Evolutionary conservation across 805 yeast species (phyloP).

Genomic region (Saturnispora galanensis): DNA sequence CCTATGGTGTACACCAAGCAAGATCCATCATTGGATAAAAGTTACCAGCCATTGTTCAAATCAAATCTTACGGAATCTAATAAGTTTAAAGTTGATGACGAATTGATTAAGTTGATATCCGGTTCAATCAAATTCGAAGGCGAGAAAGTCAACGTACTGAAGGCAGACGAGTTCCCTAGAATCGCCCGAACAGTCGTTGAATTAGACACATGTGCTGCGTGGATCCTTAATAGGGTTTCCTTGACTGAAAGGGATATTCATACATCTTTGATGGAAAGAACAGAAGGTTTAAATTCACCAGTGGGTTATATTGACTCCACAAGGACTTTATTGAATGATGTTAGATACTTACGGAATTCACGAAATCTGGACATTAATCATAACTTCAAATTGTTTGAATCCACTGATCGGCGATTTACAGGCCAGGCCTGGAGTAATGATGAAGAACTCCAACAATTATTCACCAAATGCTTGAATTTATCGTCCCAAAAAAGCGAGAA

Average conservation of each 20-base stretch:
- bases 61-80: slow-evolving; percentile 20
- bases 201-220: slow-evolving; percentile 54
- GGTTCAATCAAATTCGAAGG: slow-evolving; percentile 12
- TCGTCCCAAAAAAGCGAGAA: slow-evolving; percentile 2
- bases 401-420: slow-evolving; percentile 17
- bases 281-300: slow-evolving; percentile 7
- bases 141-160: slow-evolving; percentile 22
- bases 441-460: slow-evolving; percentile 27
- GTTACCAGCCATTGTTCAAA: slow-evolving; percentile 17
- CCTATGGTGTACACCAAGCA: slow-evolving; percentile 32
- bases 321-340: slow-evolving; percentile 50
- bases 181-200: slow-evolving; percentile 60
- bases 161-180: slow-evolving; percentile 31
- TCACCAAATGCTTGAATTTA: slow-evolving; percentile 13
- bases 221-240: slow-evolving; percentile 46
- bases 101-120: slow-evolving; percentile 26
- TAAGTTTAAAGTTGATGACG: slow-evolving; percentile 22
- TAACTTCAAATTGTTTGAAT: slow-evolving; percentile 20
- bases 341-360: slow-evolving; percentile 37
- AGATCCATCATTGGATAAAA: neutral
- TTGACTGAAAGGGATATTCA: slow-evolving; percentile 41
- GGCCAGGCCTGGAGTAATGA: slow-evolving; percentile 34
- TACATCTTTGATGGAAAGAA: slow-evolving; percentile 22
- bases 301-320: slow-evolving; percentile 35
- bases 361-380: slow-evolving; percentile 25